These are phyloP conservation scores for Rubroshorea leprosula DNA, from an alignment of 345 rosid genomes.

Conservation along the genomic window DNA sequence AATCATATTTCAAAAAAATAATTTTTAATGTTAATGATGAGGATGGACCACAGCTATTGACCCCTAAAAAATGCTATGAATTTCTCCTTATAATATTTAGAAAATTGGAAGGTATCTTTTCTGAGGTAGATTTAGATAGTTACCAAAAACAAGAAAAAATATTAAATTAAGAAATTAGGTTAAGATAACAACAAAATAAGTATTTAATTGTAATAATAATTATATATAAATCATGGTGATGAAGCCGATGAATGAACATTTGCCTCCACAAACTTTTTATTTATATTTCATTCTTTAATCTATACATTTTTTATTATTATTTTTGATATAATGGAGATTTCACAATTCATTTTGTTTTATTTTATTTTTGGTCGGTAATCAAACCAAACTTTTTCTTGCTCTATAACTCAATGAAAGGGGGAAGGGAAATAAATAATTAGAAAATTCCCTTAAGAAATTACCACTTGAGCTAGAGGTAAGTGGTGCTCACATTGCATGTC, in stretches of 20 bases:
- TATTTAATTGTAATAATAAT: conserved; percentile 19
- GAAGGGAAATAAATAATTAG: conserved; percentile 11
- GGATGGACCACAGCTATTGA: conserved; percentile 38
- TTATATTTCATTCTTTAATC: conserved; percentile 4
- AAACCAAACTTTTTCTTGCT: conserved; percentile 30
- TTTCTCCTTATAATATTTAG: conserved; percentile 14
- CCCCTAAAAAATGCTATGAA: conserved; percentile 26
- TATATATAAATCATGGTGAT: conserved; percentile 30
- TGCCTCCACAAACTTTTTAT: conserved; percentile 24
- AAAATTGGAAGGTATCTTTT: conserved; percentile 27
- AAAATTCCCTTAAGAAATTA: conserved; percentile 15
- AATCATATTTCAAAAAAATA: conserved; percentile 17
- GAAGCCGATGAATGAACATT: conserved; percentile 46
- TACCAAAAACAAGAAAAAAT: conserved; percentile 19
- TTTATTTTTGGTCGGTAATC: conserved; percentile 42
- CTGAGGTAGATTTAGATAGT: conserved; percentile 7
- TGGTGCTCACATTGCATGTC: conserved; percentile 35
- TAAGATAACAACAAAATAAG: conserved; percentile 44
- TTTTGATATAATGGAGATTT: conserved; percentile 19
- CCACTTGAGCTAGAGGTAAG: conserved; percentile 25
- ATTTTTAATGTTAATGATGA: conserved; percentile 7
- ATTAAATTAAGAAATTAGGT: conserved; percentile 16
- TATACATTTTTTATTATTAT: conserved; percentile 1
- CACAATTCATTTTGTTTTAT: conserved; percentile 19
- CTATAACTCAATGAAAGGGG: conserved; percentile 19